Evolutionary conservation across 192 early-diverging fungal genomes (phyloP), one percentile per base, ranked within the genome.

Genomic region (Martensiomyces pterosporus): DNA sequence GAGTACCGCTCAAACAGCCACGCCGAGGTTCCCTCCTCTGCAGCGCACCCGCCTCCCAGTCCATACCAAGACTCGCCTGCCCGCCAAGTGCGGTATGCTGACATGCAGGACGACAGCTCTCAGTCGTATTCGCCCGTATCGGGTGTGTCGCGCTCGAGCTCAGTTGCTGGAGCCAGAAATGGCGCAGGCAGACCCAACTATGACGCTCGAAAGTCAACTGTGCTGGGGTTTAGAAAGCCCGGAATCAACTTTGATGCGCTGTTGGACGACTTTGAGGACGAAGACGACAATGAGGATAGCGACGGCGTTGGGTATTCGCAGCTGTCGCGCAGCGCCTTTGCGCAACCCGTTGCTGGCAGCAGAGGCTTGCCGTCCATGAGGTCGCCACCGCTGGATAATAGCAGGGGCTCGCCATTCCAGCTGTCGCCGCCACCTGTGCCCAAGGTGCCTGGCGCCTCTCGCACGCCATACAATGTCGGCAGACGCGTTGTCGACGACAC

Each of bases 231-330:
- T 26, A 47, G 35, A 41, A 71, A 71, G 51, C 67, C 67, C 15
- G 67, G 67, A 2, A 71, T 71, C 46, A 64, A 71, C 52, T 59
- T 71, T 59, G 67, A 64, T 13, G 60, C 55, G 13, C 52, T 71
- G 9, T 56, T 71, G 16, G 67, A 64, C 13, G 67, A 71, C 16
- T 45, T 71, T 25, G 47, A 22, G n/a, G 35, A 24, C 2, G 61
- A 47, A 9, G 59, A 68, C 36, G 52, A 49, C 24, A 53, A 61
- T 18, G 40, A 36, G 15, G 47, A 32, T 41, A 23, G 5, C 22
- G 17, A 5, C 6, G 6, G 7, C 5, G 14, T 14, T n/a, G 9
- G 9, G 7, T 8, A 8, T 17, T 21, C 17, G 39, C 6, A 5
- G 6, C 16, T 41, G 39, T 5, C 6, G 5, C 39, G 41, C 39